Evolutionary conservation across 768 basidiomycete genomes (phyloP).

Genomic region (Steccherinum ochraceum): DNA sequence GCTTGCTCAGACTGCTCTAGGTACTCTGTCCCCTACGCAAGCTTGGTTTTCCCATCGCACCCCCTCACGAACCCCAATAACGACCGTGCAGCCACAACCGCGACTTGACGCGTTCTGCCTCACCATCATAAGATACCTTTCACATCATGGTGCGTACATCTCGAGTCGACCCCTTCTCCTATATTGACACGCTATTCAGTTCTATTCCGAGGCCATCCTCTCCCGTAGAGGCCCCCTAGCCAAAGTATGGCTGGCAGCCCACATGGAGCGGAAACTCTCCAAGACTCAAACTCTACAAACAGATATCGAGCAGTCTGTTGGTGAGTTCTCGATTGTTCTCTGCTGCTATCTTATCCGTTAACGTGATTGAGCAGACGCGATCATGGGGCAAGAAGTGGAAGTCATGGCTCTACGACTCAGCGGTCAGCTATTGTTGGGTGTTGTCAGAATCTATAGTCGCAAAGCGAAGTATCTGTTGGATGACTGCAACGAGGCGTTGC

Average conservation of each 20-base stretch:
- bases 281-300: slow-evolving; percentile 93
- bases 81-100: background rate
- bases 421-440: slow-evolving; percentile 92
- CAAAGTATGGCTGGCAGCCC: slow-evolving; percentile 98
- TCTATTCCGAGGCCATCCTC: slow-evolving; percentile 91
- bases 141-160: slow-evolving; percentile 9
- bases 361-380: slow-evolving; percentile 59
- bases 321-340: slow-evolving; percentile 38
- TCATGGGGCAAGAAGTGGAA: slow-evolving; percentile 89
- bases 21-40: no score
- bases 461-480: slow-evolving; percentile 98
- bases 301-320: slow-evolving; percentile 91
- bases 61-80: background rate
- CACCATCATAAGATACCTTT: background rate
- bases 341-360: background rate
- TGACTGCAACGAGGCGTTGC: slow-evolving; percentile 93
- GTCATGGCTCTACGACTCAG: slow-evolving; percentile 94
- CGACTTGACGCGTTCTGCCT: slow-evolving; percentile 2
- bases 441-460: slow-evolving; percentile 94
- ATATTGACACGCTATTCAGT: slow-evolving; percentile 34
- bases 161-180: background rate
- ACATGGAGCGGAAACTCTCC: slow-evolving; percentile 96
- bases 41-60: background rate
- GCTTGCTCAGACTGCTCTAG: background rate
- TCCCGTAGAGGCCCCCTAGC: slow-evolving; percentile 91